phyloP scores from a whole-genome alignment of 805 yeast genomes.

The Candida quercuum region DNA sequence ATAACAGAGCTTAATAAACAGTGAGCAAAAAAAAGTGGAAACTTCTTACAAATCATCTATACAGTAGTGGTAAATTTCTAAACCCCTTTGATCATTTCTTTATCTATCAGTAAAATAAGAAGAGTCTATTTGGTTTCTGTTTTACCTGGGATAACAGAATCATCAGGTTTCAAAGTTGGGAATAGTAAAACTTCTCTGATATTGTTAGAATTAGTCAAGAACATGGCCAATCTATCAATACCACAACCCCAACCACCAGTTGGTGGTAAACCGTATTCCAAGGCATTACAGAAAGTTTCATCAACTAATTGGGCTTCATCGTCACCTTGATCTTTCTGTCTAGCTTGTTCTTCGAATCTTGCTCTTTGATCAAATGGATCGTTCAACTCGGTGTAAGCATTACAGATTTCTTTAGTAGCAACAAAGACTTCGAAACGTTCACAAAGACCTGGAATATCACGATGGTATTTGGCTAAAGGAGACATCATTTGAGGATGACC shows the following conservation, averaged over 20 bases:
- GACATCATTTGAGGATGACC: constrained; percentile 99
- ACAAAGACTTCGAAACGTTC: constrained; percentile 98
- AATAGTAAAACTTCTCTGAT: constrained; percentile 95
- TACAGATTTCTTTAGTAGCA: constrained; percentile 96
- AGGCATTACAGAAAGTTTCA: constrained; percentile 95
- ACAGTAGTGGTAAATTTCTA: too few relatives aligned
- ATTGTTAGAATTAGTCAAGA: constrained; percentile 92
- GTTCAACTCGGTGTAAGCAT: constrained; percentile 97
- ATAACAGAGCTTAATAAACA: too few relatives aligned
- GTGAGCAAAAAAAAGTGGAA: too few relatives aligned
- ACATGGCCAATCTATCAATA: constrained; percentile 97
- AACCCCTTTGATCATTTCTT: neutral
- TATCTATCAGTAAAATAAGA: neutral
- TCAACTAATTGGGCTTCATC: constrained; percentile 97
- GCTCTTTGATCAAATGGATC: constrained; percentile 98
- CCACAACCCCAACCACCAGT: constrained; percentile 99
- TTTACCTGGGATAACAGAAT: constrained; percentile 15
- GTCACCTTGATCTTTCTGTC: constrained; percentile 98
- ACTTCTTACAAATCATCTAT: too few relatives aligned
- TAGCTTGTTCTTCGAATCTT: constrained; percentile 98
- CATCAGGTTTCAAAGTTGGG: constrained; percentile 98
- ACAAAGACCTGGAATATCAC: constrained; percentile 89
- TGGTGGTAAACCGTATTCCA: constrained; percentile 98
- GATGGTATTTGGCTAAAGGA: constrained; percentile 94
- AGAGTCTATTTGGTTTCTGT: constrained; percentile 1